Evolutionary conservation across 2,329 filamentous ascomycete species (phyloP), one percentile per base, ranked within the genome.

Genomic region (Botrytis squamosa): DNA sequence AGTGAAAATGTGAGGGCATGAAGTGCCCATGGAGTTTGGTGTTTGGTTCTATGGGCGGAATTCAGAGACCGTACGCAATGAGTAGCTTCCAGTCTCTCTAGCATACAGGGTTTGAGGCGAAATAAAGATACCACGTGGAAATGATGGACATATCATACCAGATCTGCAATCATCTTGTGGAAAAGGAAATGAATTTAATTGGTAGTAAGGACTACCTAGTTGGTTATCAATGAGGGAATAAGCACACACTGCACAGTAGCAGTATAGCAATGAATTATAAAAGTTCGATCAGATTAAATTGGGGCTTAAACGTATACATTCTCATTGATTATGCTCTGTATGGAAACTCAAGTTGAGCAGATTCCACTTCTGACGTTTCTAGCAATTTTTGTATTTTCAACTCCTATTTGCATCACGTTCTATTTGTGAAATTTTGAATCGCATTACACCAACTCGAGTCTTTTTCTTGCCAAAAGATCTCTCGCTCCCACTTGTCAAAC

Each of bases 61-160:
- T 12, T n/a, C 25, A 64, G 40, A 64, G 40, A 22, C 40, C 9
- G 14, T n/a, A 42, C n/a, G 22, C 38, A 42, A 64, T 29, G 62
- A 40, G 14, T 44, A n/a, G n/a, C 40, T 44, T 44, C 40, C 25
- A 29, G 38, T 64, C 62, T 64, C 38, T 38, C 22, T 20, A 42
- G 38, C 38, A 64, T 22, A 29, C 20, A 25, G 62, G 38, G 16
- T 29, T 44, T 33, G 62, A 18, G n/a, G 25, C 25, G 25, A 29
- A 40, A 64, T 42, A 42, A 57, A 44, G 62, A 64, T 64, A 64
- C 62, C 62, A 64, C 62, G 62, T 42, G 62, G 22, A 64, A 64
- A 44, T 44, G 38, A 64, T 42, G 38, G 38, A 42, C 9, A 44
- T 64, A 6, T 40, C 14, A 20, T 44, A 25, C 1, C 38, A 40